A percentile compares a stretch with the other conserved stretches of the same genome.
Conservation (phyloP, 2,329 filamentous ascomycete species). For the Ramularia endophylla region DNA sequence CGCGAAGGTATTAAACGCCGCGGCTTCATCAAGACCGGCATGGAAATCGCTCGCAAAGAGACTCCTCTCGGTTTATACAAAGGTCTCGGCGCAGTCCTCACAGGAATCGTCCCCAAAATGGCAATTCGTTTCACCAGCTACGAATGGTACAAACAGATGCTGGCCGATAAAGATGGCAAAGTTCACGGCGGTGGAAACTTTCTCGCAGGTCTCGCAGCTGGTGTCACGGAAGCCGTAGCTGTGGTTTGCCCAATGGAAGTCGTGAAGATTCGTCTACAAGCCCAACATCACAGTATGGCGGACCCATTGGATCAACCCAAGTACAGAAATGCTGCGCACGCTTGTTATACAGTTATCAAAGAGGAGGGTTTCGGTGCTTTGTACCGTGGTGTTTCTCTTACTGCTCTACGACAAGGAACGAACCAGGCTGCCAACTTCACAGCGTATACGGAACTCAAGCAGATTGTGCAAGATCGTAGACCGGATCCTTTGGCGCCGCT, state of each 20-base stretch:
- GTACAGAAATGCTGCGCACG: conserved; percentile 87
- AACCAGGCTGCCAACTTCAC: conserved; percentile 99
- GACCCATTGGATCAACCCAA: conserved; percentile 95
- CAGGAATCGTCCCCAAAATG: conserved; percentile 98
- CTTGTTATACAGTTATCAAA: conserved; percentile 77
- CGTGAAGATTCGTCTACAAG: conserved; percentile 96
- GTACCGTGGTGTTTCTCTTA: conserved; percentile 90
- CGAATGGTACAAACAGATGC: conserved; percentile 83
- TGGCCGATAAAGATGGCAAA: conserved; percentile 61
- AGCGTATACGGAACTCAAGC: conserved; percentile 91
- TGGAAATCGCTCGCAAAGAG: conserved; percentile 81
- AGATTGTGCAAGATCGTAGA: conserved; percentile 65
- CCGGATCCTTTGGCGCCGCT: conserved; percentile 62
- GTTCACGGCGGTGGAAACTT: conserved; percentile 70
- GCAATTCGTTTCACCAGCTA: conserved; percentile 98
- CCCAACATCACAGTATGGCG: conserved; percentile 95
- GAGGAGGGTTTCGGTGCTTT: conserved; percentile 86
- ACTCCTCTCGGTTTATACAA: conserved; percentile 94
- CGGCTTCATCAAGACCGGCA: conserved; percentile 81
- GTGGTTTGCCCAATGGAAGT: conserved; percentile 99
- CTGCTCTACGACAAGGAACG: conserved; percentile 85
- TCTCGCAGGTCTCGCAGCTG: conserved; percentile 78
- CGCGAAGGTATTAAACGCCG: conserved; percentile 77
- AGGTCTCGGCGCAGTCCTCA: conserved; percentile 92
- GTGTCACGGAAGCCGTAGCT: conserved; percentile 91